A percentile compares a stretch with the other conserved stretches of the same genome.
Conservation (phyloP, 1,284 basidiomycete genomes). For the Microbotryomycetes sp. region DNA sequence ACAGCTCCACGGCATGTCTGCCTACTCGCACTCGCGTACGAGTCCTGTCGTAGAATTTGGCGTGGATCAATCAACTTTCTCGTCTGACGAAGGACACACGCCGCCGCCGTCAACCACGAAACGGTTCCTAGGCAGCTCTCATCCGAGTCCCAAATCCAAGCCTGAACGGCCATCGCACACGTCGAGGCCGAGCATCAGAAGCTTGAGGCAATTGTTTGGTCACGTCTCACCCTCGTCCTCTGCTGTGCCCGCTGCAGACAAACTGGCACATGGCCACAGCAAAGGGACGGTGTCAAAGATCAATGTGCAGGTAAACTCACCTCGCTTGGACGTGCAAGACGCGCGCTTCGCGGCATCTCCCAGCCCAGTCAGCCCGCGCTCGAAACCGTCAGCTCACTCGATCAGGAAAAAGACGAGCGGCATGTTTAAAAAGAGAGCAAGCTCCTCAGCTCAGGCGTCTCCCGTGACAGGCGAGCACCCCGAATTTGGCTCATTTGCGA, state of each 20-base stretch:
- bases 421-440: background rate
- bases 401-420: background rate
- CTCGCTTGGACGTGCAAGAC: background rate
- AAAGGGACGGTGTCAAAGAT: background rate
- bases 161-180: background rate
- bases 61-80: background rate
- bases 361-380: background rate
- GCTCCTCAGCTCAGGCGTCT: background rate
- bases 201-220: background rate
- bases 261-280: background rate
- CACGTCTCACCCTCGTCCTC: background rate
- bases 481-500: no score
- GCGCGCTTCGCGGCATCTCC: background rate
- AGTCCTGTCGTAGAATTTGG: background rate
- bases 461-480: background rate
- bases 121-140: background rate
- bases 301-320: background rate
- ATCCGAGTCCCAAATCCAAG: background rate
- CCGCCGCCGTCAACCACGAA: background rate
- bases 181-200: background rate
- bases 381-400: no score
- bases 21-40: background rate
- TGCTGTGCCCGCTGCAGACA: background rate
- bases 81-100: background rate
- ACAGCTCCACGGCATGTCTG: background rate